These are phyloP conservation scores for Zygotorulaspora sp. DNA, from an alignment of 805 yeast genomes.

Conservation along the genomic window DNA sequence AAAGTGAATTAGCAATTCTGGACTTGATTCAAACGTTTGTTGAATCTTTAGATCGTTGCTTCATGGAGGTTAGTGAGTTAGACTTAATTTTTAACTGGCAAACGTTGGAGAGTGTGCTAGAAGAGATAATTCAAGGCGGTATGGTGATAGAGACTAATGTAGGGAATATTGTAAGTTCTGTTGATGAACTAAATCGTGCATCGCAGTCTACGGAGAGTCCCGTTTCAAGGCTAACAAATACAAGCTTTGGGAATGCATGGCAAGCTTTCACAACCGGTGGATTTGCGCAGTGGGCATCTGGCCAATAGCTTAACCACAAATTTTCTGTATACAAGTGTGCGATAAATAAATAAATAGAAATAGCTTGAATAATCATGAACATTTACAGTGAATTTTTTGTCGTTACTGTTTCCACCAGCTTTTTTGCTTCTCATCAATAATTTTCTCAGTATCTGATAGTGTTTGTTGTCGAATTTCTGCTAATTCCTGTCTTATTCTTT, in stretches of 20 bases:
- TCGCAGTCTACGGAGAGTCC: constrained; percentile 25
- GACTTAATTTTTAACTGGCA: constrained; percentile 99
- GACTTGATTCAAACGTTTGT: constrained; percentile 96
- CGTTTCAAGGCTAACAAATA: constrained; percentile 21
- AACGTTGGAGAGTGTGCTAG: constrained; percentile 82
- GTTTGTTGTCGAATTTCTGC: constrained; percentile 39
- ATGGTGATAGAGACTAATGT: constrained; percentile 95
- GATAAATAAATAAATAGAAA: constrained; percentile 4
- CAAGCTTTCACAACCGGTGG: constrained; percentile 35
- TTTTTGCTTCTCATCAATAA: constrained; percentile 27
- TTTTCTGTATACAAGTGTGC: no score
- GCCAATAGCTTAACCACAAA: constrained; percentile 19
- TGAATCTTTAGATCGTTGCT: constrained; percentile 88
- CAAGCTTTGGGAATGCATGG: constrained; percentile 29
- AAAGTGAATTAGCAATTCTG: constrained; percentile 86
- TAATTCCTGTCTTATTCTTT: constrained; percentile 36
- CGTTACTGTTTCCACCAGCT: constrained; percentile 36
- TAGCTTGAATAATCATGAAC: constrained; percentile 1
- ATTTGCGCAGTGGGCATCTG: constrained; percentile 35
- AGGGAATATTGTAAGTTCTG: constrained; percentile 69
- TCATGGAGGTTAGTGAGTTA: constrained; percentile 89
- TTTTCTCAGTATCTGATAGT: constrained; percentile 36
- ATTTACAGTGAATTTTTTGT: constrained; percentile 5
- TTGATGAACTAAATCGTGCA: constrained; percentile 48
- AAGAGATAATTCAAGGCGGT: constrained; percentile 94